Base-by-base conservation (phyloP, 768 basidiomycete species). In the Hortiboletus campestris region DNA sequence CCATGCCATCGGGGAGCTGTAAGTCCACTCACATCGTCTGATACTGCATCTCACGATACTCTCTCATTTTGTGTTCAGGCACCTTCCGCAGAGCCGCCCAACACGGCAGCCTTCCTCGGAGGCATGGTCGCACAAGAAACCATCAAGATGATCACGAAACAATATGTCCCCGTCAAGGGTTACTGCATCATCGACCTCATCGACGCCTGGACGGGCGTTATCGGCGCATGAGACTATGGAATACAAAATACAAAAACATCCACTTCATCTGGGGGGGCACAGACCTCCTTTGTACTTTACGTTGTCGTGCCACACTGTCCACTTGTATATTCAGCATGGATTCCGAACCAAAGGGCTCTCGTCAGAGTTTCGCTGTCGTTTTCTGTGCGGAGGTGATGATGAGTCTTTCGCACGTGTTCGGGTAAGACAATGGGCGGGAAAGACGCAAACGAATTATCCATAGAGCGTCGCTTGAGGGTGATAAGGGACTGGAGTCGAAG, bases 81-180 rank as follows among this genome's bases (percentile, higher is more conserved):
- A 9, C 91, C 89, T 2, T 85, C 81, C 0, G 86, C 91, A 4
- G 93, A 96, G 64, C 74, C 98, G 4, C 96, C 96, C 7, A 98
- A 94, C 61, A 94, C 87, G 2, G 92, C 96, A 0, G 95, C 95
- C 2, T 84, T 98, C 65, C 76, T 98, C 1, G 97, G 97, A 2
- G 97, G 97, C 3, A 72, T 98, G 35, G 88, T 98, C 20, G 94
- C 95, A 28, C 97, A 99, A 63, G 97, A 99, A 68, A 85, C 86
- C 6, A 98, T 98, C 79, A 98, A 99, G 80, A 80, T 98, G 74
- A 88, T 96, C 64, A 99, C 96, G 54, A 86, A 84, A 64, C 97
- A 99, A 72, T 99, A 99, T 68, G 81, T 95, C 14, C 95, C 97
- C 9, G 81, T 96, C 59, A 84, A 88, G 57, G 91, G 92, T 14